Base-by-base conservation (phyloP, 1,284 basidiomycete species). In the Gomphus sp. region DNA sequence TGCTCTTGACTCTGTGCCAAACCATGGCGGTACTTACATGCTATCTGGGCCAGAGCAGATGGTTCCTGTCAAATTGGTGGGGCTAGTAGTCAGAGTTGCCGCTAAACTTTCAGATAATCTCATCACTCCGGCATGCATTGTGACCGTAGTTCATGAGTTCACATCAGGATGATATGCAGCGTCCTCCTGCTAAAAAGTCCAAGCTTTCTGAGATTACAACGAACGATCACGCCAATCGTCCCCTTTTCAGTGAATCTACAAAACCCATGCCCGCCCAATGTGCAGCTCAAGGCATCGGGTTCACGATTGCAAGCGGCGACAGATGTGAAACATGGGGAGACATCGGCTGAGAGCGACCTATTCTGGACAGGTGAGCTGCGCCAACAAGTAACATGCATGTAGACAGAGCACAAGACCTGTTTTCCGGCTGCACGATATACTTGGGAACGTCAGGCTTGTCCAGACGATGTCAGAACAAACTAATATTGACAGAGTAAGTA, bases 341-440 rank as follows among this genome's bases (percentile, higher is more conserved):
- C 52, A 2, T 16, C 36, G 16, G 16, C 14, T 48, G 52, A 33
- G 58, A 62, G 45, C 11, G 65, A 52, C 25, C 43, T 80, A 2
- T 90, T 85, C 69, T 88, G 82, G 81, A 73, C 84, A 51, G 88
- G 87, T 4, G 85, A 87, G 68, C 69, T 88, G 52, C 78, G 89
- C 36, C 89, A 86, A 63, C 22, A 22, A 89, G 84, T 7, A 87
- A 85, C 56, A 74, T 68, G 59, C 76, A 81, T 64, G 82, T 78
- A n/a, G 75, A 80, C 37, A 75, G 76, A 6, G 72, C 76, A 60
- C 75, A 2, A 73, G 71, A 47, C 76, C 80, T 0, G 80, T 81
- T 3, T 89, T 89, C 65, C 73, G 84, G 53, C 69, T 91, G 45
- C 78, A 80, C 3, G 80, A 88, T 49, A 76, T 89, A 22, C 68